A percentile compares a stretch with the other conserved stretches of the same genome.
Conservation (phyloP, 176 grass and related monocot genomes). For the Tillandsia fasciculata region DNA sequence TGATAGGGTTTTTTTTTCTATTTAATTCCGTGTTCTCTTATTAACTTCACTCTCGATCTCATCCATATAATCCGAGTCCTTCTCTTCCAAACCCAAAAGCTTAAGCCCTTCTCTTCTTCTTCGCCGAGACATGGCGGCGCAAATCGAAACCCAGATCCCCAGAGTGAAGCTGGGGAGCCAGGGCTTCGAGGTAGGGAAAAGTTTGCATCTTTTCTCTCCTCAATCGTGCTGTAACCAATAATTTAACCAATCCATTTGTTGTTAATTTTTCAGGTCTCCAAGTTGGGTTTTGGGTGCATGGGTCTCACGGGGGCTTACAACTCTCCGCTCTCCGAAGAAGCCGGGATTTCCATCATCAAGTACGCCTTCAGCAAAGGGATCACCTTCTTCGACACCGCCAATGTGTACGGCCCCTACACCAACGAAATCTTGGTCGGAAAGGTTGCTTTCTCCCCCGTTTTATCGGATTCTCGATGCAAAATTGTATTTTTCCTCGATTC, state of each 20-base stretch:
- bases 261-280: constrained; percentile 48
- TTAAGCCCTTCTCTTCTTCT: too few relatives aligned
- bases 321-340: constrained; percentile 40
- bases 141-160: background rate
- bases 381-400: constrained; percentile 54
- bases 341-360: constrained; percentile 32
- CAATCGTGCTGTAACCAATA: background rate
- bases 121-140: background rate
- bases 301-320: constrained; percentile 64
- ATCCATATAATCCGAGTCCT: too few relatives aligned
- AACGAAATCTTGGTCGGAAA: constrained; percentile 69
- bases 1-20: too few relatives aligned
- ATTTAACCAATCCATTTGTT: background rate
- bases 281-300: constrained; percentile 78
- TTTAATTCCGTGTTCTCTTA: too few relatives aligned
- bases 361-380: constrained; percentile 51
- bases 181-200: background rate
- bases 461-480: constrained; percentile 9
- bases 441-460: constrained; percentile 22
- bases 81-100: too few relatives aligned
- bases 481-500: constrained; percentile 4
- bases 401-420: constrained; percentile 26
- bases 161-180: constrained; percentile 4
- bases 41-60: too few relatives aligned
- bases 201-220: background rate